Evolutionary conservation across 2,329 filamentous ascomycete species (phyloP).

Genomic region (Paraphoma sp.): DNA sequence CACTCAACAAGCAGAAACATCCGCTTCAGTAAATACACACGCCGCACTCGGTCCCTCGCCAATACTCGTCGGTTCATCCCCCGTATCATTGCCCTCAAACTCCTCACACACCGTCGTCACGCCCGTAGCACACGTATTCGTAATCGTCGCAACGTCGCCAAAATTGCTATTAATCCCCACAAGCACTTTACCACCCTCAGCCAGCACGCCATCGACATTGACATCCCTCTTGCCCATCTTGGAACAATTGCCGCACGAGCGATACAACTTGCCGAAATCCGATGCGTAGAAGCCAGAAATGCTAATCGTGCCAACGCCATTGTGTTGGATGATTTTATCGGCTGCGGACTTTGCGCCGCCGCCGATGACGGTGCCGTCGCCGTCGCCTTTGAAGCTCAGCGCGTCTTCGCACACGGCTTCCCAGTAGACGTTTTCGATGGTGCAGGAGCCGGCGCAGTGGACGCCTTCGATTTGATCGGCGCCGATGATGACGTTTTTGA

Average conservation of each 20-base stretch:
- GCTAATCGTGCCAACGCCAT: slow-evolving; percentile 50
- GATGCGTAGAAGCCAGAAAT: slow-evolving; percentile 44
- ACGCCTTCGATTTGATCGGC: slow-evolving; percentile 52
- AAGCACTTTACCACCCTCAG: slow-evolving; percentile 52
- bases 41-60: slow-evolving; percentile 34
- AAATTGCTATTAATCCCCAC: slow-evolving; percentile 62
- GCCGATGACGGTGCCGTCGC: slow-evolving; percentile 48
- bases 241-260: slow-evolving; percentile 58
- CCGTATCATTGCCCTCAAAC: slow-evolving; percentile 39
- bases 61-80: slow-evolving; percentile 36
- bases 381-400: slow-evolving; percentile 45
- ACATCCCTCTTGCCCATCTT: slow-evolving; percentile 54
- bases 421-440: slow-evolving; percentile 56
- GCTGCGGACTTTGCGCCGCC: slow-evolving; percentile 48
- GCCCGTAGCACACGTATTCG: slow-evolving; percentile 33
- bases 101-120: slow-evolving; percentile 45
- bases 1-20: no score
- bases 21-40: slow-evolving; percentile 37
- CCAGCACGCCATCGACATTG: slow-evolving; percentile 53
- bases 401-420: slow-evolving; percentile 52
- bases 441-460: slow-evolving; percentile 52
- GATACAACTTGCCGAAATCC: slow-evolving; percentile 54
- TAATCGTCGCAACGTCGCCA: slow-evolving; percentile 57
- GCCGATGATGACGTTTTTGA: slow-evolving; percentile 64
- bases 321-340: slow-evolving; percentile 55